Evolutionary conservation across 2,329 filamentous ascomycete genomes (phyloP), one percentile per base, ranked within the genome.

Genomic region (Acrocalymma vagum): DNA sequence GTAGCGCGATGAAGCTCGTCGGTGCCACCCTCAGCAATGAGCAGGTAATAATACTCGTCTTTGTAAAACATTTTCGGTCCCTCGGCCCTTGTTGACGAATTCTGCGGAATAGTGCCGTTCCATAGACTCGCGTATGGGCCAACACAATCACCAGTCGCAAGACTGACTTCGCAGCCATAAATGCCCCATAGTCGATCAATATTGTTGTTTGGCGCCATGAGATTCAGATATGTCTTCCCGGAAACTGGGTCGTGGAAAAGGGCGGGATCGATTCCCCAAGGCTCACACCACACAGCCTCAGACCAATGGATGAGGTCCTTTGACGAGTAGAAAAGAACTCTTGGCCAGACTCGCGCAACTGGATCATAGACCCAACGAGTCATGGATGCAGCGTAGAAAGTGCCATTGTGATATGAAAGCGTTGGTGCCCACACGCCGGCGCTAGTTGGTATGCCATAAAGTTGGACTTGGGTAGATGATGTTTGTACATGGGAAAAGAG

Each of bases 401-500:
- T 22, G 3, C 41, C 44, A 3, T 50, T 35, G 2, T 52, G 39
- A 25, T 59, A 51, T 5, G 55, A 48, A 10, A 62, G 44, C 3
- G 58, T 62, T 1, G 53, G 47, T 3, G 58, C 58, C 52, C 51
- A 62, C 11, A 49, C 40, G 7, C 58, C 58, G 3, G 39, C 53
- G 17, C 54, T 53, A 9, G 55, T 55, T 13, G 57, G 57, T 42
- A 40, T 54, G 37, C 36, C 63, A 65, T 26, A 56, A 50, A 27
- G 52, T 10, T 58, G 68, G 1, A 75, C 51, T 39, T 76, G 73
- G 2, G 61, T 54, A 15, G 60, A 53, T 31, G 69, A 58, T 30
- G 58, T 67, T 13, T 67, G 53, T 1, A 56, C 70, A 49, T 72
- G 61, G 26, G 63, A 61, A 20, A 74, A 70, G 3, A 75, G 64